Base-by-base conservation (phyloP, 164 flowering plant genomes). In the Santalum album region DNA sequence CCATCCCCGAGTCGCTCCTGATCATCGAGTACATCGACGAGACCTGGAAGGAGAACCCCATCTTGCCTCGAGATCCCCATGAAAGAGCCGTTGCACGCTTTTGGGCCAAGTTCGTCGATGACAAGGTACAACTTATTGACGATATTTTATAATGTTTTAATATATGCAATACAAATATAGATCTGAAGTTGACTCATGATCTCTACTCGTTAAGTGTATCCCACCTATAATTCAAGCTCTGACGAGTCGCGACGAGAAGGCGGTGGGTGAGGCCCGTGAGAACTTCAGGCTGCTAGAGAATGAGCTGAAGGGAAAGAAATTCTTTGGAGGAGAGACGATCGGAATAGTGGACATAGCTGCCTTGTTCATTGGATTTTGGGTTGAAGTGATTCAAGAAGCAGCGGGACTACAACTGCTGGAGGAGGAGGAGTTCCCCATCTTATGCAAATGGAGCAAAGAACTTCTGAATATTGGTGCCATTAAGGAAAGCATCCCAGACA, bases 401-500 rank as follows among this genome's bases (percentile, higher is more conserved):
- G 26, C 9, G 0, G 87, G 75, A n/a, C 14, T 65, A 2, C 42
- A 63, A 29, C 0, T 76, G 16, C 0, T 73, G 12, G 70, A 72
- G 4, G 48, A 26, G 5, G 80, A 75, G 51, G 70, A 62, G n/a
- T 72, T 63, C 22, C 87, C 84, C 0, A 29, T 15, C 16, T 45
- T 78, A 7, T 34, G 17, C 48, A 47, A 57, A 55, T 81, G 84
- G 84, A 54, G 19, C 15, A 56, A 69, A 15, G 71, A 67, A 18
- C 61, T 66, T 39, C 6, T 51, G n/a, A 60, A 24, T 21, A 17
- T 20, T 55, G 24, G 48, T 49, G 54, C 52, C 27, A 35, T 76
- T 34, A 70, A 72, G 43, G 72, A 78, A 60, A 42, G 11, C 40
- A 53, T 80, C 24, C 80, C 85, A 49, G 38, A 57, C 1, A 74